Base-by-base conservation (phyloP, 2,329 filamentous ascomycete species). In the Colletotrichum sp. region DNA sequence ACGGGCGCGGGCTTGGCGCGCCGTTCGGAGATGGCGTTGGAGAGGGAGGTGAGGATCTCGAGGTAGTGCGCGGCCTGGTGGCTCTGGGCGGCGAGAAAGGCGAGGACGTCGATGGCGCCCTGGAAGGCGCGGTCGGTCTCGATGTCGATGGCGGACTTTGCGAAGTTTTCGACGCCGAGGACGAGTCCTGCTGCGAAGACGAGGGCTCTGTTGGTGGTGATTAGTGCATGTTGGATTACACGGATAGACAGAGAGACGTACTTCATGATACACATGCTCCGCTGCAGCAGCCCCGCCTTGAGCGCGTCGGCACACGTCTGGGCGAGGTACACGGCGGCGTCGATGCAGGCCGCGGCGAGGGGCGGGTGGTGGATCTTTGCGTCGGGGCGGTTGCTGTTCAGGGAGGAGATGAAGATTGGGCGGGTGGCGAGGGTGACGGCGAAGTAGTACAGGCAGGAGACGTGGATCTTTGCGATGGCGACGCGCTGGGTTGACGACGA, bases 131-230 rank as follows among this genome's bases (percentile, higher is more conserved):
- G 80, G n/a, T 87, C 86, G 59, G 88, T 84, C 28, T 88, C 86
- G 8, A 85, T 81, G 34, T 89, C 86, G 2, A 85, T 80, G 1
- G 87, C 85, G 8, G 83, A 81, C 65, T 89, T 86, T 0, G 88
- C 88, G 75, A 92, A 91, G 77, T 91, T 87, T 2, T 89, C 87
- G 16, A 92, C 89, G 0, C 91, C 91, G 0, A 92, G 84, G 0
- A 92, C 87, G 1, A 92, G 82, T 0, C 90, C 90, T 6, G 91
- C 89, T 0, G 90, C 89, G 74, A 92, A 92, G 1, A 91, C 83
- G 72, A 89, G 87, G 22, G 88, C 89, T 75, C 88, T 52, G 44
- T 3, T 52, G 44, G 6, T n/a, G n/a, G 10, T 52, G 44, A 1
- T 52, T 13, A 52, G 44, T 22, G 4, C 0, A 0, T 39, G 15